phyloP scores from a whole-genome alignment of 2,329 filamentous ascomycete genomes.

The Amylocarpus encephaloides region DNA sequence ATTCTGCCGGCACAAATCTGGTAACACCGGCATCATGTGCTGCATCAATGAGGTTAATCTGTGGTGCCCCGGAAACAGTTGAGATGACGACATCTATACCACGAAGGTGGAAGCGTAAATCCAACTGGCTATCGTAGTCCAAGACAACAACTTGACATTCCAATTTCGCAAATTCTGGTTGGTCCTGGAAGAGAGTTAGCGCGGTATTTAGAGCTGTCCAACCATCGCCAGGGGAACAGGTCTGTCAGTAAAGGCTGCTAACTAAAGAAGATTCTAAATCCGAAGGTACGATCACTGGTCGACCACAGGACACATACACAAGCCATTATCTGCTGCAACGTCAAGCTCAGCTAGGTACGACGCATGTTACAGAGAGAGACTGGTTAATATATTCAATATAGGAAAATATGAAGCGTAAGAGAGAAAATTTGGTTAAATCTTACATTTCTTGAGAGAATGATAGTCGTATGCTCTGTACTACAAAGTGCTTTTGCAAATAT shows the following conservation, averaged over 20 bases:
- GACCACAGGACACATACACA: too few species aligned
- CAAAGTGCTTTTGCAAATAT: conserved; percentile 54
- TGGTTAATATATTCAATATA: too few species aligned
- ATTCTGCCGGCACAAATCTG: conserved; percentile 69
- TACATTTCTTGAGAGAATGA: conserved; percentile 64
- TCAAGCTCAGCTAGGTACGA: too few species aligned
- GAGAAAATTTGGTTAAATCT: conserved; percentile 23
- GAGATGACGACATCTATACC: conserved; percentile 72
- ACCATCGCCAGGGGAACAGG: too few species aligned
- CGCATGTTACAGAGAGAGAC: too few species aligned
- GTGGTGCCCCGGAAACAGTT: conserved; percentile 59
- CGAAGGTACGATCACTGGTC: not conserved
- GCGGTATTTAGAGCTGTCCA: conserved; percentile 6
- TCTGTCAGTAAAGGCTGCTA: not conserved
- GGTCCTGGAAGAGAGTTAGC: conserved; percentile 25
- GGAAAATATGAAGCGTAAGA: too few species aligned
- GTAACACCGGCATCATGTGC: conserved; percentile 58
- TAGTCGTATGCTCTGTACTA: conserved; percentile 58
- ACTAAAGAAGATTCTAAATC: not conserved
- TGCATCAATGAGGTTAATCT: conserved; percentile 67
- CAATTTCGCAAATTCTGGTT: conserved; percentile 32
- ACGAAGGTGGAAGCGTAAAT: conserved; percentile 58
- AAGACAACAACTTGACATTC: conserved; percentile 61
- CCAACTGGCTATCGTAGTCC: conserved; percentile 55
- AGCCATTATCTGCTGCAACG: too few species aligned